Conservation (phyloP, 176 grass and related monocot genomes). For the Zoysia japonica region DNA sequence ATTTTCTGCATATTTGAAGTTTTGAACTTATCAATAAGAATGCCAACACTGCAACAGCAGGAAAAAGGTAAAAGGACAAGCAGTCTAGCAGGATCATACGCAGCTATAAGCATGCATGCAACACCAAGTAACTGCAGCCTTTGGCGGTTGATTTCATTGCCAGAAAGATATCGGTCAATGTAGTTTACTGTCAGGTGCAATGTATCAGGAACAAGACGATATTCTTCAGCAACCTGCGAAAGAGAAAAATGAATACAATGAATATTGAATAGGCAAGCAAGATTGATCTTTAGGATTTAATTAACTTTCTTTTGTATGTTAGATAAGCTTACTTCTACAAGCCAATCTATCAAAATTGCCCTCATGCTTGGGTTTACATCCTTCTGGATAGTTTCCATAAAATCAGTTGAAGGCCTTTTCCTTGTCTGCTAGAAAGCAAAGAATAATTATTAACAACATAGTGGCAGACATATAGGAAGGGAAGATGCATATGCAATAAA, state of each 20-base stretch:
- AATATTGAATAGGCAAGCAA: not conserved
- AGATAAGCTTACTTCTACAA: constrained; percentile 81
- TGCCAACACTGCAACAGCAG: not conserved
- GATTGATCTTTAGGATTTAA: not conserved
- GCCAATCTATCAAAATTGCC: constrained; percentile 95
- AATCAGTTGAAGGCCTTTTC: constrained; percentile 86
- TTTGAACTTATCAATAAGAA: constrained; percentile 7
- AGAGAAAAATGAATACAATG: not conserved
- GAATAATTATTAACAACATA: not conserved
- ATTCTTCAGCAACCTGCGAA: constrained; percentile 91
- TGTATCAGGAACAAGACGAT: constrained; percentile 93
- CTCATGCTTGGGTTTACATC: constrained; percentile 94
- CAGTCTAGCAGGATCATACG: constrained; percentile 59
- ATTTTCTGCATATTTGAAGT: constrained; percentile 63
- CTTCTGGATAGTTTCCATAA: constrained; percentile 88
- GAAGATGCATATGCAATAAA: not conserved
- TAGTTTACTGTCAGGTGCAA: constrained; percentile 92
- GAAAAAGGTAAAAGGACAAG: not conserved
- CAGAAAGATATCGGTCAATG: constrained; percentile 92
- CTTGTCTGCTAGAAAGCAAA: constrained; percentile 54
- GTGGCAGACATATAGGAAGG: not conserved
- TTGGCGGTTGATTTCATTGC: constrained; percentile 95
- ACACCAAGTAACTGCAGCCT: constrained; percentile 94
- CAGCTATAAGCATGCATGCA: constrained; percentile 95
- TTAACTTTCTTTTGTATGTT: not conserved